These are phyloP conservation scores for Juglanconis oblonga DNA, from an alignment of 2,329 filamentous ascomycete genomes.

Conservation along the genomic window DNA sequence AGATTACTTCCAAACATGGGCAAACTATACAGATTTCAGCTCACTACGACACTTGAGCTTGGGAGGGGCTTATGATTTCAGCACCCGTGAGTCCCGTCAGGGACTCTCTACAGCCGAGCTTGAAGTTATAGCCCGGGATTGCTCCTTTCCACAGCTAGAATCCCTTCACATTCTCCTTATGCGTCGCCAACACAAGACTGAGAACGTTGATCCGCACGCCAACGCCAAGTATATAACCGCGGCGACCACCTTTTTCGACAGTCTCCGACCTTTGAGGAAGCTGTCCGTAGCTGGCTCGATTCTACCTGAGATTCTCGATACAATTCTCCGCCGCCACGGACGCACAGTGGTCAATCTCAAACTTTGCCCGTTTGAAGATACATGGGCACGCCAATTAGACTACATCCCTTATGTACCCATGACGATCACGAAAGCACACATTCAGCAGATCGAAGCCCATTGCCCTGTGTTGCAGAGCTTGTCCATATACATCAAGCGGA, in stretches of 20 bases:
- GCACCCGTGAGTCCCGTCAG: too few species aligned
- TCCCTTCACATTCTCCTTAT: too few species aligned
- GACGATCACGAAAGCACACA: neutral
- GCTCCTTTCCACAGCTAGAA: too few species aligned
- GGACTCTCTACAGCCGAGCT: too few species aligned
- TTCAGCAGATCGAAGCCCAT: neutral
- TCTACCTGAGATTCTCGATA: neutral
- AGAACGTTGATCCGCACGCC: neutral
- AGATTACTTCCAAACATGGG: too few species aligned
- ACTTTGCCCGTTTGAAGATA: neutral
- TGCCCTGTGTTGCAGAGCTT: neutral
- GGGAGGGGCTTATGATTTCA: too few species aligned
- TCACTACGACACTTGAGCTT: too few species aligned
- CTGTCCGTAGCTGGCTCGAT: neutral
- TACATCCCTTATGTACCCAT: neutral
- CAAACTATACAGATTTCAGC: too few species aligned
- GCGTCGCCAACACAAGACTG: too few species aligned
- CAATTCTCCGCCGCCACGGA: neutral
- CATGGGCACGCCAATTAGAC: neutral
- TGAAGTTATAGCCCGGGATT: too few species aligned
- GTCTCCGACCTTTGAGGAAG: neutral
- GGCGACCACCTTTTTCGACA: neutral
- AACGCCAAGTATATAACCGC: neutral
- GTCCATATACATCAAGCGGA: neutral
- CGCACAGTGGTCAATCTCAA: neutral